These are phyloP conservation scores for Heterobasidion occidentale DNA, from an alignment of 1,284 basidiomycete genomes.

Conservation along the genomic window DNA sequence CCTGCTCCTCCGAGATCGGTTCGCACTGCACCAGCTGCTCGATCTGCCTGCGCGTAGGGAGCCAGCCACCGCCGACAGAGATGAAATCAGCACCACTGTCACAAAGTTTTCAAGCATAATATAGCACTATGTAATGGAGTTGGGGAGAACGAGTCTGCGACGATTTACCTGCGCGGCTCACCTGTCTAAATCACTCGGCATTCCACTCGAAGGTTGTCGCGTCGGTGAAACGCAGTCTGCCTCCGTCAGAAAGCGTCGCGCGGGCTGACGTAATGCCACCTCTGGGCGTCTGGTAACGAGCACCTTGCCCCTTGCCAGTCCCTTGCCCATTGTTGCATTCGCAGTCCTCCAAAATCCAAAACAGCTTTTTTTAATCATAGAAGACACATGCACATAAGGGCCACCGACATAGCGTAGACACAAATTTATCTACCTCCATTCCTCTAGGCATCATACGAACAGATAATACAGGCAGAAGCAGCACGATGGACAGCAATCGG, in stretches of 20 bases:
- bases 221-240: not conserved
- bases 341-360: not conserved
- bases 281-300: not conserved
- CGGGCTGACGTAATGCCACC: not conserved
- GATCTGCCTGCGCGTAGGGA: conserved; percentile 55
- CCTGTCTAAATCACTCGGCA: conserved; percentile 44
- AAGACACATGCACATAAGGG: not conserved
- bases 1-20: conserved; percentile 87
- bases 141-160: not conserved
- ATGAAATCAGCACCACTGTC: not conserved
- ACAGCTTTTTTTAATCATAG: not conserved
- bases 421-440: not conserved
- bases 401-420: not conserved
- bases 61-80: not conserved
- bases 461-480: not conserved
- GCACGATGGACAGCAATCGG: not conserved
- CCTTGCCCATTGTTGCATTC: too few species aligned
- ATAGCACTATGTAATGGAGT: not conserved
- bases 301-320: too few species aligned
- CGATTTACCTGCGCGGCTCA: conserved; percentile 16
- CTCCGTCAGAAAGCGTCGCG: not conserved
- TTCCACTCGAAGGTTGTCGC: conserved; percentile 11
- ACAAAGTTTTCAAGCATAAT: not conserved
- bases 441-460: not conserved
- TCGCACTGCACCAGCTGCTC: conserved; percentile 88